Evolutionary conservation across 805 yeast genomes (phyloP).

Genomic region (Candida sphagnicola): DNA sequence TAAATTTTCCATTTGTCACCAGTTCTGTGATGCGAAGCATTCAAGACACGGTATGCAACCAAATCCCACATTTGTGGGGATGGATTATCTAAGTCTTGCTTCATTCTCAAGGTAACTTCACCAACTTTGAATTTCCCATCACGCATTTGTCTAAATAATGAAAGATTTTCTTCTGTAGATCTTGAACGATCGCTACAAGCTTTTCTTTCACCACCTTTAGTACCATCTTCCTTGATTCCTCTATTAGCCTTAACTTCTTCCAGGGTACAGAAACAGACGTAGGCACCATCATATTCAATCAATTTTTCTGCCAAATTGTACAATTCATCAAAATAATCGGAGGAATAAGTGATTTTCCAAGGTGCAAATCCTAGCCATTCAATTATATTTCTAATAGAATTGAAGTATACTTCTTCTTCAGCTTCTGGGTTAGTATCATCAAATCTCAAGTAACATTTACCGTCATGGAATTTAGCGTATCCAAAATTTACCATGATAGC

Average conservation of each 20-base stretch:
- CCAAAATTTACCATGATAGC: conserved; percentile 98
- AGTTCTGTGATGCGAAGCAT: conserved; percentile 93
- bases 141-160: conserved; percentile 85
- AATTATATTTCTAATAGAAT: conserved; percentile 78
- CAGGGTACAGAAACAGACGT: conserved; percentile 89
- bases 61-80: conserved; percentile 99
- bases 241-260: conserved; percentile 88
- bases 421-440: conserved; percentile 99
- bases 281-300: conserved; percentile 68
- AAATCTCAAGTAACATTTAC: conserved; percentile 86
- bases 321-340: conserved; percentile 88
- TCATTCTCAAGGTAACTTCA: conserved; percentile 94
- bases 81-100: conserved; percentile 84
- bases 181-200: conserved; percentile 76
- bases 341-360: conserved; percentile 91
- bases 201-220: conserved; percentile 87
- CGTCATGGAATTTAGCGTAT: conserved; percentile 82
- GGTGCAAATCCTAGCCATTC: conserved; percentile 94
- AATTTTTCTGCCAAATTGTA: conserved; percentile 85
- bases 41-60: conserved; percentile 91
- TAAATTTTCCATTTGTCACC: conserved; percentile 97
- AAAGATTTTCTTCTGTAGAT: conserved; percentile 68
- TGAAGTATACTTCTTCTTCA: conserved; percentile 89
- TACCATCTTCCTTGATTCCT: conserved; percentile 88
- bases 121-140: conserved; percentile 88